Conservation (phyloP, 192 early-diverging fungal genomes). For the Coemansia nantahalensis region DNA sequence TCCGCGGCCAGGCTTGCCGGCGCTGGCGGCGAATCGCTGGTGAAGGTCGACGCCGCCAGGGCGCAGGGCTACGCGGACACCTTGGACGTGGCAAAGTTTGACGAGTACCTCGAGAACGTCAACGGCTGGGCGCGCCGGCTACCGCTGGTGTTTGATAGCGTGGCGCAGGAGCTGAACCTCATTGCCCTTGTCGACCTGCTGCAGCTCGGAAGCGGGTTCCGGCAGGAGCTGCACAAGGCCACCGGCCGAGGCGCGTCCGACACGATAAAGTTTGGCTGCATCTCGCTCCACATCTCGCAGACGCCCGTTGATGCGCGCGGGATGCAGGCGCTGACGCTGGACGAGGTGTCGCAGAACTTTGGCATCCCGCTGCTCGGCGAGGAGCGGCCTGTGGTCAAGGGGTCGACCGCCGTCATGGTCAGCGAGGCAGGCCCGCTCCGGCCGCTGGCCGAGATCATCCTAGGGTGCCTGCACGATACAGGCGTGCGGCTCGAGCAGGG, state of each 20-base stretch:
- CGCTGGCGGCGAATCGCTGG: slow-evolving; percentile 18
- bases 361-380: slow-evolving; percentile 66
- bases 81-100: slow-evolving; percentile 38
- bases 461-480: slow-evolving; percentile 66
- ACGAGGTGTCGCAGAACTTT: slow-evolving; percentile 66
- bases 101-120: slow-evolving; percentile 24
- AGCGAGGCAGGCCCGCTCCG: slow-evolving; percentile 61
- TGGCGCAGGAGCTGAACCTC: slow-evolving; percentile 75
- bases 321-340: slow-evolving; percentile 58
- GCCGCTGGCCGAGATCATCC: slow-evolving; percentile 63
- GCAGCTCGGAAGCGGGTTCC: slow-evolving; percentile 76
- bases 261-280: slow-evolving; percentile 76
- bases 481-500: slow-evolving; percentile 60
- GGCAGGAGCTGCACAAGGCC: slow-evolving; percentile 61
- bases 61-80: slow-evolving; percentile 31
- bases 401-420: slow-evolving; percentile 58
- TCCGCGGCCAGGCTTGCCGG: slow-evolving; percentile 31
- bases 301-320: slow-evolving; percentile 57
- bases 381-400: slow-evolving; percentile 56
- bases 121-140: slow-evolving; percentile 58
- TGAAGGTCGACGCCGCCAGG: slow-evolving; percentile 30
- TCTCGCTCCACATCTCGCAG: slow-evolving; percentile 78
- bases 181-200: slow-evolving; percentile 72
- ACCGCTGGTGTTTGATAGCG: slow-evolving; percentile 72
- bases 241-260: slow-evolving; percentile 70